phyloP scores from a whole-genome alignment of 805 yeast genomes.

The Metschnikowia cubensis region DNA sequence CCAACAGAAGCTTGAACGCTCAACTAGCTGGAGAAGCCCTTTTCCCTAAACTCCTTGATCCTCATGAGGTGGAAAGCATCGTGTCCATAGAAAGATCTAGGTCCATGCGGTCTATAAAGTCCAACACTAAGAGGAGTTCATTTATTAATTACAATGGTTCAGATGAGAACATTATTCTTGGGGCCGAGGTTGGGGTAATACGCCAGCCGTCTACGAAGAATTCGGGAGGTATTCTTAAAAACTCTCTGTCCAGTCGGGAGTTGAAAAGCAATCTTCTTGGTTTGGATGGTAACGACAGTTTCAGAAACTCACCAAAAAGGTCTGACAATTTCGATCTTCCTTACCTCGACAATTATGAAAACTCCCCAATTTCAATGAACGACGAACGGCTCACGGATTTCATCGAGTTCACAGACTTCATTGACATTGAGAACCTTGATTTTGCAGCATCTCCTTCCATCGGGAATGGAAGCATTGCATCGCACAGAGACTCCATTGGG shows the following conservation, averaged over 20 bases:
- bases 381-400: constrained; percentile 25
- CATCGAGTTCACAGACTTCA: constrained; percentile 40
- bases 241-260: constrained; percentile 23
- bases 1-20: constrained; percentile 13
- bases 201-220: constrained; percentile 23
- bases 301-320: not conserved
- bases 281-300: constrained; percentile 9
- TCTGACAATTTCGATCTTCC: not conserved
- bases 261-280: constrained; percentile 14
- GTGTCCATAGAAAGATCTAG: constrained; percentile 66
- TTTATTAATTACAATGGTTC: constrained; percentile 39
- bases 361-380: constrained; percentile 2
- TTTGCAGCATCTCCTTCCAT: constrained; percentile 16
- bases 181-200: constrained; percentile 17
- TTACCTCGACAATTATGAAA: not conserved
- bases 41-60: constrained; percentile 66
- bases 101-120: constrained; percentile 51
- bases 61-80: constrained; percentile 70
- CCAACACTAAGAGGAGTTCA: constrained; percentile 32
- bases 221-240: constrained; percentile 39
- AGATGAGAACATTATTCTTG: constrained; percentile 37
- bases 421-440: constrained; percentile 37
- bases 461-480: not conserved
- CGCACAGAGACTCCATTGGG: not conserved
- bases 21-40: constrained; percentile 47